Evolutionary conservation across 2,329 filamentous ascomycete genomes (phyloP).

Genomic region (Xylariaceae sp.): DNA sequence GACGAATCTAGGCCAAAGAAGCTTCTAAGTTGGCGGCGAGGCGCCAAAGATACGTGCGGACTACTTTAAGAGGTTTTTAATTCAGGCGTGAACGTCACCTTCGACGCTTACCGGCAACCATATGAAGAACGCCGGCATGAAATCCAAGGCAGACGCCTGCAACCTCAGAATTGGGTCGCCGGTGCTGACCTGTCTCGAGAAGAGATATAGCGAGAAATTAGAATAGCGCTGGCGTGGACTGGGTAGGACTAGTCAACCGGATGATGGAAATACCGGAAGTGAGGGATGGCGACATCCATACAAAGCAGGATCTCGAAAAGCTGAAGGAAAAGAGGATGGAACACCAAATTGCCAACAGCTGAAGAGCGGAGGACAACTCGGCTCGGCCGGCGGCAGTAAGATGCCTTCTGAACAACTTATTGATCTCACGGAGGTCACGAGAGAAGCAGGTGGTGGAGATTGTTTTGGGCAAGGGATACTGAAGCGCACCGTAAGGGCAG

Average conservation of each 20-base stretch:
- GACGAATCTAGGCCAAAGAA: conserved; percentile 28
- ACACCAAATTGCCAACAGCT: conserved; percentile 9
- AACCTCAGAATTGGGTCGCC: no score
- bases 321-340: conserved; percentile 13
- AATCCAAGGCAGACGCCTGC: no score
- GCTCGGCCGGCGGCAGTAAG: conserved; percentile 5
- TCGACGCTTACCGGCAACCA: conserved; percentile 29
- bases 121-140: conserved; percentile 18
- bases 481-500: no score
- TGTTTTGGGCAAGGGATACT: no score
- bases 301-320: conserved; percentile 23
- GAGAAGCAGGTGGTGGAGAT: no score
- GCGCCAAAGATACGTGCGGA: conserved; percentile 31
- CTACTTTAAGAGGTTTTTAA: conserved; percentile 36
- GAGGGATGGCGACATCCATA: conserved; percentile 16
- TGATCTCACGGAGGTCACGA: no score
- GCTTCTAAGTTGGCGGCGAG: conserved; percentile 37
- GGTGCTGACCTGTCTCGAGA: no score
- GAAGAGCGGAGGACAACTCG: conserved; percentile 10
- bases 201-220: no score
- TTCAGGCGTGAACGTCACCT: conserved; percentile 38
- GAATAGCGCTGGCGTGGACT: no score
- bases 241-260: conserved; percentile 37
- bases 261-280: conserved; percentile 27
- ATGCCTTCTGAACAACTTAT: conserved; percentile 31